A percentile compares a stretch with the other conserved stretches of the same genome.
Evolutionary conservation across 306 rosid species (phyloP).

Genomic region (Glycine soja): DNA sequence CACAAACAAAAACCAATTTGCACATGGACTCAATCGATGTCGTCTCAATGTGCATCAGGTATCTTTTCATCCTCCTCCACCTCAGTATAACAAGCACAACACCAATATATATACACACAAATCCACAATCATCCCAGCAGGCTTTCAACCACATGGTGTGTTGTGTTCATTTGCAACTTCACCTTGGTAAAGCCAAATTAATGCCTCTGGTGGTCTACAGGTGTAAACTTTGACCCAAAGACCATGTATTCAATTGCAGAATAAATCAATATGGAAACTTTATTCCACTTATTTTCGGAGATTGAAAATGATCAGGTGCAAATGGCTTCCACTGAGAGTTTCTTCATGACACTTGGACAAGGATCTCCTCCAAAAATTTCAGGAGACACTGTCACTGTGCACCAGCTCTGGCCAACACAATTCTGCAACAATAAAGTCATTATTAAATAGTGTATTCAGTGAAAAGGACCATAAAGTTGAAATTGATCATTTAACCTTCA

Average conservation of each 20-base stretch:
- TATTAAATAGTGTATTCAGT: background rate
- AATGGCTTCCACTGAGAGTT: slow-evolving; percentile 86
- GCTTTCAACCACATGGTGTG: slow-evolving; percentile 77
- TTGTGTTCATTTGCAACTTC: slow-evolving; percentile 92
- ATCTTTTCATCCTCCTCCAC: slow-evolving; percentile 41
- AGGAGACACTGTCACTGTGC: slow-evolving; percentile 79
- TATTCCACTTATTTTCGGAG: slow-evolving; percentile 46
- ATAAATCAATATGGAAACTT: slow-evolving; percentile 42
- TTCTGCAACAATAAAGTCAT: slow-evolving; percentile 64
- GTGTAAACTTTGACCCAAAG: background rate
- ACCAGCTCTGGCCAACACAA: slow-evolving; percentile 83
- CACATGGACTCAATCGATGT: slow-evolving; percentile 72
- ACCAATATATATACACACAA: slow-evolving; percentile 48
- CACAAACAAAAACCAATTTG: slow-evolving; percentile 49
- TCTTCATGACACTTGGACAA: slow-evolving; percentile 92
- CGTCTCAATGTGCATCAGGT: slow-evolving; percentile 69
- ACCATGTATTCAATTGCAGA: background rate
- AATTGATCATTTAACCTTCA: background rate
- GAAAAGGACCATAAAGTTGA: background rate
- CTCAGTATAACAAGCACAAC: slow-evolving; percentile 49
- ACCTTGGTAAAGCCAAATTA: slow-evolving; percentile 74
- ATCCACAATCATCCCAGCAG: slow-evolving; percentile 57
- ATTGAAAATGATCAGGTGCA: slow-evolving; percentile 72
- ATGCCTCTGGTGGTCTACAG: slow-evolving; percentile 36
- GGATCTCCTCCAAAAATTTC: slow-evolving; percentile 97